Conservation (phyloP, 768 basidiomycete genomes). For the Leccinum fibrillosum region DNA sequence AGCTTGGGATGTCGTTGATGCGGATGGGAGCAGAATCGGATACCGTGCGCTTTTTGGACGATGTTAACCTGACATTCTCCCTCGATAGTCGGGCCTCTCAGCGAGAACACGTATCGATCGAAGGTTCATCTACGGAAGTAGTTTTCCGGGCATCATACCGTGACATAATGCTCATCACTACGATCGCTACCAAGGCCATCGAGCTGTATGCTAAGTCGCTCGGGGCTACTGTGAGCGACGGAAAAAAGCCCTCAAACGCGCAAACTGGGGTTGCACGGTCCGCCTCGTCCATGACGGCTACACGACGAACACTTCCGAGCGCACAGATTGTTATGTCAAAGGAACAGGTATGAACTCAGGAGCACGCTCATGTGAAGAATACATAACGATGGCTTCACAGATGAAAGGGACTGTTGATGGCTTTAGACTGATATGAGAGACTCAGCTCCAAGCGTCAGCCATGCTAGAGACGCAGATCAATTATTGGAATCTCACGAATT, state of each 20-base stretch:
- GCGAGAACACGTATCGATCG: slow-evolving; percentile 77
- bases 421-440: slow-evolving; percentile 49
- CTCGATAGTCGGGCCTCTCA: slow-evolving; percentile 76
- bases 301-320: slow-evolving; percentile 24
- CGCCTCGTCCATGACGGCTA: slow-evolving; percentile 1
- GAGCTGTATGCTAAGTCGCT: slow-evolving; percentile 61
- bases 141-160: slow-evolving; percentile 94
- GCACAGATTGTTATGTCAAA: slow-evolving; percentile 63
- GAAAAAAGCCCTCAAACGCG: slow-evolving; percentile 8
- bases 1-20: slow-evolving; percentile 90
- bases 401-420: slow-evolving; percentile 86
- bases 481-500: slow-evolving; percentile 97
- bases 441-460: slow-evolving; percentile 78
- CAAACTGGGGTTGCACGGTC: slow-evolving; percentile 3
- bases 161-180: slow-evolving; percentile 85
- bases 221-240: slow-evolving; percentile 12
- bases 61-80: slow-evolving; percentile 83
- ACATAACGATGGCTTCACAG: slow-evolving; percentile 36
- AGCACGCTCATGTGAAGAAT: neutral
- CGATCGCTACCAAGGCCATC: slow-evolving; percentile 83
- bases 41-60: slow-evolving; percentile 88
- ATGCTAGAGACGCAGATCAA: slow-evolving; percentile 80
- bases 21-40: slow-evolving; percentile 83
- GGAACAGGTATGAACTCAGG: slow-evolving; percentile 61
- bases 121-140: slow-evolving; percentile 76